phyloP scores from a whole-genome alignment of 768 basidiomycete genomes.

The Amanita rimosa region DNA sequence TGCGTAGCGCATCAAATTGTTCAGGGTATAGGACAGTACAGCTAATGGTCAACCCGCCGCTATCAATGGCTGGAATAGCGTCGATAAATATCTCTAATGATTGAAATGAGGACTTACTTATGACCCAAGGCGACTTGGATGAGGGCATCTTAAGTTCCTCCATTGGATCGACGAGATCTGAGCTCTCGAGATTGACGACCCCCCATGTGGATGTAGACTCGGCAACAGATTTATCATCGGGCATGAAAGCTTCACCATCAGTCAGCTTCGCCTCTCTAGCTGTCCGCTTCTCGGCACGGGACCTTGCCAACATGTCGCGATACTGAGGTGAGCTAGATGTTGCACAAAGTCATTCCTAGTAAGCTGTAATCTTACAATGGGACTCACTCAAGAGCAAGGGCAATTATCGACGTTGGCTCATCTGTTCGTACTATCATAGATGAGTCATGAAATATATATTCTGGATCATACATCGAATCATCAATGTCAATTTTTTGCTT shows the following conservation, averaged over 20 bases:
- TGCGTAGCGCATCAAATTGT: conserved; percentile 88
- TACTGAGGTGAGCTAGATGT: conserved; percentile 65
- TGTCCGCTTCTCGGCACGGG: conserved; percentile 66
- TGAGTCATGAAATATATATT: conserved; percentile 91
- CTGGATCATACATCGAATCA: conserved; percentile 66
- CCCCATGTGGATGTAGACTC: conserved; percentile 91
- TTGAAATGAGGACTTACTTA: conserved; percentile 39
- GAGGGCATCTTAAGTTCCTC: conserved; percentile 69
- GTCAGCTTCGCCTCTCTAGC: conserved; percentile 44
- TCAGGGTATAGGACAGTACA: conserved; percentile 94
- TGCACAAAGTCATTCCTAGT: not conserved
- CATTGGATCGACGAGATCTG: conserved; percentile 56
- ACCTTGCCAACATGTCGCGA: conserved; percentile 67
- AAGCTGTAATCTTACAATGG: not conserved
- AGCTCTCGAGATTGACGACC: conserved; percentile 72
- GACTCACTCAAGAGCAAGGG: conserved; percentile 78
- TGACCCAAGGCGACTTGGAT: conserved; percentile 72
- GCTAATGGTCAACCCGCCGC: conserved; percentile 81
- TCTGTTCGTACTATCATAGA: conserved; percentile 93
- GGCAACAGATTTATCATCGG: conserved; percentile 72
- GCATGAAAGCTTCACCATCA: conserved; percentile 86
- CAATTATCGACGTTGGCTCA: conserved; percentile 96
- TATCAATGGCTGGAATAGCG: conserved; percentile 63
- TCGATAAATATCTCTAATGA: not conserved
- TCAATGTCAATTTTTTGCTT: conserved; percentile 52